Base-by-base conservation (phyloP, 2,329 filamentous ascomycete genomes). In the Epicoccum sorghinum region DNA sequence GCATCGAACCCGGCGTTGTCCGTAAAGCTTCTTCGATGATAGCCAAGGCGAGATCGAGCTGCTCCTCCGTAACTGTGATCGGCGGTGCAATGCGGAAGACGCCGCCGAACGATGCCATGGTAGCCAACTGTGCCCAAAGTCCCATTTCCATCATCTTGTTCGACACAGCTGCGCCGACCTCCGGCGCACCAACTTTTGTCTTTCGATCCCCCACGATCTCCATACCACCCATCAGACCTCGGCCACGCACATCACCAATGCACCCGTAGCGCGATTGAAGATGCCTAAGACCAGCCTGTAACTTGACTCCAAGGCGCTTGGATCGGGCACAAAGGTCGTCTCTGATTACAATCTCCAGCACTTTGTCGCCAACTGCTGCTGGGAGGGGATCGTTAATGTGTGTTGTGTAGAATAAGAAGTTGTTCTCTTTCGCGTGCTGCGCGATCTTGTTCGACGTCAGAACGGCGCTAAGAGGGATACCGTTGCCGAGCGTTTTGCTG, bases 311-410 rank as follows among this genome's bases (percentile, higher is more conserved):
- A 5, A 78, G 72, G 25, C 69, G 63, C 5, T 72, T 66, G 4
- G 83, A 78, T 2, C 77, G 75, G 54, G 72, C 69, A 14, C 82
- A 79, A 8, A 88, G 71, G 18, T 78, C 71, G 56, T 87, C 84
- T 1, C 84, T 75, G 18, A 82, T 74, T 1, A 88, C 82, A 10
- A 87, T 83, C 54, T 87, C 83, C 1, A 88, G 76, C 2, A 87
- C 84, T 62, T 86, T 86, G 57, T 82, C 76, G 0, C 84, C 84
- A 1, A 87, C 83, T 0, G 84, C 82, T 0, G 83, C 83, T 0
- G 84, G 80, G 0, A 87, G 70, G 0, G 85, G 84, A 58, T 88
- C 85, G 58, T 88, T 86, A 43, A 86, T 71, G 59, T 87, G 86
- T 0, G 85, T 88, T 0, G 84, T 87, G 58, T 84, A 81, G 64